These are phyloP conservation scores for Cytospora mali DNA, from an alignment of 2,329 filamentous ascomycete genomes.

Conservation along the genomic window DNA sequence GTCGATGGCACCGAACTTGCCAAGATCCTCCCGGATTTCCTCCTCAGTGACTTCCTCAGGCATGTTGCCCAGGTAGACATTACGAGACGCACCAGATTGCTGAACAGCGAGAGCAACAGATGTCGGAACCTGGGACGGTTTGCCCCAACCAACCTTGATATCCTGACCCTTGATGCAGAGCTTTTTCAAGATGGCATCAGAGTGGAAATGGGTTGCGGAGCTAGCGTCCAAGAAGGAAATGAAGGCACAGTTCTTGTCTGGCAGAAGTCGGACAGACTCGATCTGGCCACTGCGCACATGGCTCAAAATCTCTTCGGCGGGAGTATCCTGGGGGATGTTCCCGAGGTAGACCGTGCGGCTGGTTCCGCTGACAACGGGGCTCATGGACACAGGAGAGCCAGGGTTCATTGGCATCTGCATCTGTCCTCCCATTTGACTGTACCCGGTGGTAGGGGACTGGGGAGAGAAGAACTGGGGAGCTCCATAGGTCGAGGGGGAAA, in stretches of 20 bases:
- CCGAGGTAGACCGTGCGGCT: conserved; percentile 97
- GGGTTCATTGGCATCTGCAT: conserved; percentile 62
- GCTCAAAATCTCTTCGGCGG: conserved; percentile 92
- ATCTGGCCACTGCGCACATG: conserved; percentile 98
- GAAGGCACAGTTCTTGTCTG: conserved; percentile 99
- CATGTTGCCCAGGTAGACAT: conserved; percentile 94
- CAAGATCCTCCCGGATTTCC: conserved; percentile 89
- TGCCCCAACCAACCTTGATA: conserved; percentile 99
- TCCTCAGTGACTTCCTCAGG: conserved; percentile 89
- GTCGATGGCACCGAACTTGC: conserved; percentile 95
- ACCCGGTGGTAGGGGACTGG: conserved; percentile 83
- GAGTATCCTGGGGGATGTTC: conserved; percentile 97
- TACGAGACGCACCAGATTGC: conserved; percentile 93
- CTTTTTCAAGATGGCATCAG: conserved; percentile 99
- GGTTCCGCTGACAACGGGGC: conserved; percentile 82
- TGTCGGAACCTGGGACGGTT: conserved; percentile 95
- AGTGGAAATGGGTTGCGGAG: conserved; percentile 98
- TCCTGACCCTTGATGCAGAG: conserved; percentile 97
- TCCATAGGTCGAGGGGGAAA: conserved; percentile 83
- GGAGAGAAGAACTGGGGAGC: conserved; percentile 80
- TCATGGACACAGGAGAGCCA: conserved; percentile 74
- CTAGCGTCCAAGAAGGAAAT: conserved; percentile 98
- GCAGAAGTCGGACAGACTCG: conserved; percentile 94
- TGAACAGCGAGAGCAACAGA: conserved; percentile 97
- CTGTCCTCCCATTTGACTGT: conserved; percentile 63